Evolutionary conservation across 306 rosid species (phyloP).

Genomic region (Cicer chorassanicum): DNA sequence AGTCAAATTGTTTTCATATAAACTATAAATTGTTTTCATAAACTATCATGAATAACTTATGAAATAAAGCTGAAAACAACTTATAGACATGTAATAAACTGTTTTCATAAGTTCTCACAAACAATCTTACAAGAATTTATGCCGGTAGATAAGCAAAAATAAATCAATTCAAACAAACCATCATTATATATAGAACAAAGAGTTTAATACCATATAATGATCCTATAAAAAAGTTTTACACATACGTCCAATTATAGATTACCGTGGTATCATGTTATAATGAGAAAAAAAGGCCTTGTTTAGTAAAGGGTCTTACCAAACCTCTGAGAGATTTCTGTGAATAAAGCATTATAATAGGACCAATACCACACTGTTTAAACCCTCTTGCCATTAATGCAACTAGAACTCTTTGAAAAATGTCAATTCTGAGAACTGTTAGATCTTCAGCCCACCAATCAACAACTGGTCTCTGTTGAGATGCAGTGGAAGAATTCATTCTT

Average conservation of each 20-base stretch:
- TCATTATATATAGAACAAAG: too few relatives aligned
- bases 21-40: too few relatives aligned
- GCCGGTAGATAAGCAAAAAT: too few relatives aligned
- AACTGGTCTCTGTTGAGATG: constrained; percentile 55
- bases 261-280: background rate
- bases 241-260: background rate
- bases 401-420: constrained; percentile 79
- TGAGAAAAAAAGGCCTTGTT: background rate
- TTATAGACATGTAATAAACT: too few relatives aligned
- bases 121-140: too few relatives aligned
- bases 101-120: too few relatives aligned
- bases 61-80: too few relatives aligned
- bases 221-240: background rate
- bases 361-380: constrained; percentile 73
- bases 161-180: too few relatives aligned
- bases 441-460: constrained; percentile 98
- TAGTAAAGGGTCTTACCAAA: constrained; percentile 77
- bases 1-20: too few relatives aligned
- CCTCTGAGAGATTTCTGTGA: constrained; percentile 90
- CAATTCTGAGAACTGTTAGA: constrained; percentile 79
- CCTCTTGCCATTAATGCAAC: constrained; percentile 92
- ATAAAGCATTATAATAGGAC: constrained; percentile 85
- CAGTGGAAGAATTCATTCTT: constrained; percentile 48
- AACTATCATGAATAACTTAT: too few relatives aligned
- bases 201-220: background rate